Percentiles rank a stretch among this genome's conserved stretches.
Conservation (phyloP, 179 eudicot genomes). For the Actinidia polygama region DNA sequence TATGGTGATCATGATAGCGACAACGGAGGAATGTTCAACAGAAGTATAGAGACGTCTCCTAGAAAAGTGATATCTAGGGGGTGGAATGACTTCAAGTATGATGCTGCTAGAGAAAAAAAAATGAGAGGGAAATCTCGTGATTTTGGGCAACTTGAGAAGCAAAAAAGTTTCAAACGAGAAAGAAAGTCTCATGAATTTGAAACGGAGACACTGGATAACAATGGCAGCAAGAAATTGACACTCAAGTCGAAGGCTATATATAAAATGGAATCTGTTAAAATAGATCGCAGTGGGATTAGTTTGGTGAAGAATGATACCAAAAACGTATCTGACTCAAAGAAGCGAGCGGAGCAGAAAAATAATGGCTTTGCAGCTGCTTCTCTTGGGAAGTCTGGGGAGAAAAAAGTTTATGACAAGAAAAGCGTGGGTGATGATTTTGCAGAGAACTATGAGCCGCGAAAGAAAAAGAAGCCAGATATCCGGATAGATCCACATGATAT, state of each 20-base stretch:
- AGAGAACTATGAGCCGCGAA: conserved; percentile 43
- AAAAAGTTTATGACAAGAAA: conserved; percentile 40
- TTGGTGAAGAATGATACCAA: conserved; percentile 12
- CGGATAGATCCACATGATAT: conserved; percentile 67
- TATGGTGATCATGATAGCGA: conserved; percentile 3
- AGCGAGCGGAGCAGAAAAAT: conserved; percentile 16
- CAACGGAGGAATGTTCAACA: conserved; percentile 5
- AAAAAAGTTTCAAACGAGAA: conserved; percentile 1
- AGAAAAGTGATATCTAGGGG: conserved; percentile 13
- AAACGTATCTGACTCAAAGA: conserved; percentile 10
- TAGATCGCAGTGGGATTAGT: conserved; percentile 13
- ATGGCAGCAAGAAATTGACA: conserved; percentile 15
- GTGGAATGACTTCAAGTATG: neutral
- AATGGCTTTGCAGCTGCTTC: conserved; percentile 10
- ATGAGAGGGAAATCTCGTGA: conserved; percentile 23
- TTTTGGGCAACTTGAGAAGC: conserved; percentile 16
- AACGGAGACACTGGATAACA: conserved; percentile 20
- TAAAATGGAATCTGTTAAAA: conserved; percentile 8
- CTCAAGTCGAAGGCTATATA: conserved; percentile 18
- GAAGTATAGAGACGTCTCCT: neutral
- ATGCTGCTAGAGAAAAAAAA: conserved; percentile 12
- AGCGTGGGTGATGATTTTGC: conserved; percentile 31
- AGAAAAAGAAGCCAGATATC: conserved; percentile 58
- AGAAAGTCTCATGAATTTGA: conserved; percentile 17
- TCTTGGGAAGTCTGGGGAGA: conserved; percentile 30